Base-by-base conservation (phyloP, 345 rosid species). In the Syzygium oleosum region DNA sequence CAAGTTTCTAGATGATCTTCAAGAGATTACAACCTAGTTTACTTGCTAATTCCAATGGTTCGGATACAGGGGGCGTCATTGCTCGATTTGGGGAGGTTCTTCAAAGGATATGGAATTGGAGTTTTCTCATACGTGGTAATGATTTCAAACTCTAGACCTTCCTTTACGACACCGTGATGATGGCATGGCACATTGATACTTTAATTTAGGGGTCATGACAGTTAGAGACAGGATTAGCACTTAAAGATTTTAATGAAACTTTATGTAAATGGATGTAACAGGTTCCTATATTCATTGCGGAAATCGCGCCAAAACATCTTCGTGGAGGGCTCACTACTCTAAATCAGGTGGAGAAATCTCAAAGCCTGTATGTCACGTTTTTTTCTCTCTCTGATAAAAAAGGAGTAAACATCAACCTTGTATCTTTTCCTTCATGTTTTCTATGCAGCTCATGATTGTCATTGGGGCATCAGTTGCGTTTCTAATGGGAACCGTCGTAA, bases 261-360 rank as follows among this genome's bases (percentile, higher is more conserved):
- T 25, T n/a, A 84, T 84, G 55, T 9, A 17, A 38, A 16, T 21
- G 53, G 17, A 52, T 68, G 63, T 56, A 86, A 84, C 91, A 96
- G 99, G 94, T 97, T 15, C 99, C 99, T 6, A 92, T 97, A 54
- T 97, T 89, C 87, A 95, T 97, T 84, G 97, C 99, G 85, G 99
- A 97, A 92, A 96, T 97, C 88, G 91, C 99, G 12, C 99, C 99
- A 15, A 96, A 93, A 93, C 92, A 95, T 92, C 98, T 96, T 23
- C 91, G 99, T 12, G 98, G 99, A 87, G 98, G 97, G 65, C 97
- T 97, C 65, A 95, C 99, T 65, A 94, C 99, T 59, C 86, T 95
- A 84, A 97, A 97, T 90, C 96, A 94, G 93, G 96, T 93, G 56
- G 41, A 21, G 86, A 87, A 84, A 73, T 73, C 49, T 73, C 49